A percentile compares a stretch with the other conserved stretches of the same genome.
These are phyloP conservation scores for Xylaria sp. DNA, from an alignment of 2,329 filamentous ascomycete genomes.

Conservation along the genomic window DNA sequence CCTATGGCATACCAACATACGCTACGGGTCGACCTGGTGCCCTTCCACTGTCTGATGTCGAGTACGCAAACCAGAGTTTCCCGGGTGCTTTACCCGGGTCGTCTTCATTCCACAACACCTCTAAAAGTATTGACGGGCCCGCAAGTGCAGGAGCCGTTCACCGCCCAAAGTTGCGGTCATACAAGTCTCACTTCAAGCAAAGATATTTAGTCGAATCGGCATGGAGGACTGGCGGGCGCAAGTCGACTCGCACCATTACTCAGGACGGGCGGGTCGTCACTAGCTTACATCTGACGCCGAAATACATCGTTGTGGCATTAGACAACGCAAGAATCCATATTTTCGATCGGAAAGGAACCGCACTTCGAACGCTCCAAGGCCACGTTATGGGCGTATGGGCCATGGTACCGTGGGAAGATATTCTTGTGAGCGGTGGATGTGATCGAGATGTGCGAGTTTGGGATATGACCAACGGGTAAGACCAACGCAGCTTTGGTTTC, in stretches of 20 bases:
- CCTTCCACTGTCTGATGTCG: constrained; percentile 49
- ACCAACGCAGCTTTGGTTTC: background rate
- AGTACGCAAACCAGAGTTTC: constrained; percentile 54
- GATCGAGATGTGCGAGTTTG: constrained; percentile 97
- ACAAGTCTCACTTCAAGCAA: constrained; percentile 98
- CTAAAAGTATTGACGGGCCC: constrained; percentile 67
- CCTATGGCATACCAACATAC: constrained; percentile 49
- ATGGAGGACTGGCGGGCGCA: constrained; percentile 91
- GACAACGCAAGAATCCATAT: constrained; percentile 99
- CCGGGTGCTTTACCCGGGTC: constrained; percentile 55
- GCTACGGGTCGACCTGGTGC: constrained; percentile 47
- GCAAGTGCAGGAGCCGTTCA: constrained; percentile 52
- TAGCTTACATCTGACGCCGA: constrained; percentile 89
- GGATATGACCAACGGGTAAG: constrained; percentile 92
- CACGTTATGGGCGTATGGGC: constrained; percentile 99
- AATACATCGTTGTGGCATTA: constrained; percentile 96
- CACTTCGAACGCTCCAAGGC: constrained; percentile 88
- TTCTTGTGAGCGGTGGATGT: constrained; percentile 93
- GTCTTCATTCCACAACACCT: constrained; percentile 50
- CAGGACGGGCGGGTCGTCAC: constrained; percentile 98
- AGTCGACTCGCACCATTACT: constrained; percentile 86
- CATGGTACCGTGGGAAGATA: constrained; percentile 98
- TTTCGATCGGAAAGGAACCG: constrained; percentile 89
- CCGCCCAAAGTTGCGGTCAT: constrained; percentile 78
- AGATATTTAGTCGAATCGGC: constrained; percentile 96